phyloP scores from a whole-genome alignment of 1,284 basidiomycete genomes.

The Violaceomyces palustris region DNA sequence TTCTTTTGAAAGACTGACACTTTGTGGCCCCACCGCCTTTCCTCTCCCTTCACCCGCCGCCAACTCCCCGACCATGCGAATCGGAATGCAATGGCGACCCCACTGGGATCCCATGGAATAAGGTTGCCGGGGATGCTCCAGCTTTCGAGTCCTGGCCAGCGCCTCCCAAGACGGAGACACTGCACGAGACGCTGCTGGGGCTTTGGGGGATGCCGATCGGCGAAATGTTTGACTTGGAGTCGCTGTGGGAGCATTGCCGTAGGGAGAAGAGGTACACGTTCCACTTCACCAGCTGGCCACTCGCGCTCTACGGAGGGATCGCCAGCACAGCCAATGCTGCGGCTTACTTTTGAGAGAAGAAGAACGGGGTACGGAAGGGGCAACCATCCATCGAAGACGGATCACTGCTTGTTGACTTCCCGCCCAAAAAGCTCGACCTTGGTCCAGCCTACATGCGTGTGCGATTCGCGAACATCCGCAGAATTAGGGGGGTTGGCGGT shows the following conservation, averaged over 20 bases:
- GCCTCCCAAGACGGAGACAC: constrained; percentile 9
- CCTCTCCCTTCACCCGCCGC: too few relatives aligned
- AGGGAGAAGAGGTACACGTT: constrained; percentile 52
- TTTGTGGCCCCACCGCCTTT: neutral
- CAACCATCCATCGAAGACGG: too few relatives aligned
- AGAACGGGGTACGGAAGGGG: too few relatives aligned
- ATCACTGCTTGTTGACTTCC: too few relatives aligned
- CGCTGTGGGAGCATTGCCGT: constrained; percentile 49
- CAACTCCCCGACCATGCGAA: too few relatives aligned
- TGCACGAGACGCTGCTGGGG: constrained; percentile 40
- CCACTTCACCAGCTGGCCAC: constrained; percentile 53
- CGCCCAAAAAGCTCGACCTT: too few relatives aligned
- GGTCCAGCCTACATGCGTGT: too few relatives aligned
- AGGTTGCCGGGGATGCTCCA: constrained; percentile 67
- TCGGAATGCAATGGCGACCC: too few relatives aligned
- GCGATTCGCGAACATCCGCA: too few relatives aligned
- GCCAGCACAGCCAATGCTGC: constrained; percentile 55
- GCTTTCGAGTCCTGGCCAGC: constrained; percentile 62
- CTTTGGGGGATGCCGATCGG: constrained; percentile 53
- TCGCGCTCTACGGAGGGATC: constrained; percentile 55
- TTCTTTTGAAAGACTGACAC: neutral
- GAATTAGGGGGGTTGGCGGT: too few relatives aligned
- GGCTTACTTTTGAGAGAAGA: constrained; percentile 29
- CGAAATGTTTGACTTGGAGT: constrained; percentile 55
- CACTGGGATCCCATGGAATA: too few relatives aligned